Evolutionary conservation across 1,284 basidiomycete genomes (phyloP), one percentile per base, ranked within the genome.

Genomic region (Leccinum laetum): DNA sequence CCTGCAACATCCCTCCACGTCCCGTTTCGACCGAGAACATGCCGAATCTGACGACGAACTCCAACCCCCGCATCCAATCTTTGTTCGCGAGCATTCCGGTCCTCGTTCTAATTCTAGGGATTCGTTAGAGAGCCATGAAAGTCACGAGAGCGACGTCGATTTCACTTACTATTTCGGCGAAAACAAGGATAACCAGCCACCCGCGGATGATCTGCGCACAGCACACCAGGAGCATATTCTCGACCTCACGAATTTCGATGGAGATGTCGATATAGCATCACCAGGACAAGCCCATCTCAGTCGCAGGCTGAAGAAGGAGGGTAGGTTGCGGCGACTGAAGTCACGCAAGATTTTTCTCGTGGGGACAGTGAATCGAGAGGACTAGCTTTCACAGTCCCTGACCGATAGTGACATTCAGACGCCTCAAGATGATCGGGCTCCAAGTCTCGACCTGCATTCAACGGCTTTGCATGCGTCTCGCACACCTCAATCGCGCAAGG

Each of bases 191-290:
- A 71, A 74, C 21, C 77, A 78, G n/a, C 68, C 73, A 24, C 64
- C 61, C 10, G 69, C 66, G 16, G 72, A 72, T 14, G 74, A 78
- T 24, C 64, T 74, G 5, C 77, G 24, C 24, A 24, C 24, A 24
- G 24, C 24, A 24, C 24, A 24, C 24, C 24, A 24, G 64, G 82
- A 83, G 63, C 80, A 87, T 60, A 82, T 86, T 0, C 78, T 90
- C 16, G 92, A 94, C 69, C 79, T 92, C 62, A 94, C 92, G 7
- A 91, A 94, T 70, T 95, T 92, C 70, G 92, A 94, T 67, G 92
- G 91, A 29, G 91, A 94, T 68, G 84, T 92, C 67, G 90, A 93
- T 70, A 80, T 84, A 32, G 81, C 80, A 4, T 77, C 87, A 5
- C 86, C 87, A 0, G 88, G 85, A 18, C 92, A 95, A 72, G 79